These are phyloP conservation scores for Strobilomyces confusus DNA, from an alignment of 768 basidiomycete species.

Conservation along the genomic window DNA sequence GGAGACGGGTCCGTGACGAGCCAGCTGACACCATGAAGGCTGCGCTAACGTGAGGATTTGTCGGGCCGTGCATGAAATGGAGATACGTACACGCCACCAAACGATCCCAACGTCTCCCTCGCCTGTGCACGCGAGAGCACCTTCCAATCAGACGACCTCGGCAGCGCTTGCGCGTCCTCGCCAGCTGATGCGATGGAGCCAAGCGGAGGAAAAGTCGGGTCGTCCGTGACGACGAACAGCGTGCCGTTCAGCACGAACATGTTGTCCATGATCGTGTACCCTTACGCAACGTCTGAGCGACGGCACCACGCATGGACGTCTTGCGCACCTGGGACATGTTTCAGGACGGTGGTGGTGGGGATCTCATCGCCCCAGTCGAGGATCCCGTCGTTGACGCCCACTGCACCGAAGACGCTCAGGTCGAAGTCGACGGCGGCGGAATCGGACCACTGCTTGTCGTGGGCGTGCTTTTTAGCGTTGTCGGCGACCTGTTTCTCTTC, in stretches of 20 bases:
- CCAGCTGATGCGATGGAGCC: slow-evolving; percentile 44
- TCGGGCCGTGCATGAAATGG: not conserved
- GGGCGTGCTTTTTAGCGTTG: slow-evolving; percentile 46
- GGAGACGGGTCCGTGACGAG: slow-evolving; percentile 51
- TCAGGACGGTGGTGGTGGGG: slow-evolving; percentile 53
- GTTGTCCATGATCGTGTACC: slow-evolving; percentile 81
- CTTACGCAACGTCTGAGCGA: slow-evolving; percentile 36
- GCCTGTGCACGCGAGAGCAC: slow-evolving; percentile 52
- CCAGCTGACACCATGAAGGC: slow-evolving; percentile 69
- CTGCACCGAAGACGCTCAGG: slow-evolving; percentile 20
- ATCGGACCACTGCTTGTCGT: slow-evolving; percentile 23
- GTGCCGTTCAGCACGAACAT: slow-evolving; percentile 70
- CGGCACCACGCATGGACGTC: not conserved
- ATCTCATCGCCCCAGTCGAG: slow-evolving; percentile 51
- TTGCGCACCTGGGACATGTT: slow-evolving; percentile 62
- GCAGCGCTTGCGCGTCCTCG: slow-evolving; percentile 35
- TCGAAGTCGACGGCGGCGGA: slow-evolving; percentile 27
- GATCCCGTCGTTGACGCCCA: slow-evolving; percentile 49
- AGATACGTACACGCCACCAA: slow-evolving; percentile 47
- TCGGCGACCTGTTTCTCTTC: slow-evolving; percentile 56
- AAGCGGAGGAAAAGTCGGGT: slow-evolving; percentile 56
- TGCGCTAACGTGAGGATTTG: slow-evolving; percentile 17
- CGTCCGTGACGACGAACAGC: slow-evolving; percentile 72
- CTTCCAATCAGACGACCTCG: slow-evolving; percentile 54
- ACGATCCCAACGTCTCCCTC: slow-evolving; percentile 42